These are phyloP conservation scores for Gymnopus androsaceus DNA, from an alignment of 1,284 basidiomycete genomes.

Conservation along the genomic window DNA sequence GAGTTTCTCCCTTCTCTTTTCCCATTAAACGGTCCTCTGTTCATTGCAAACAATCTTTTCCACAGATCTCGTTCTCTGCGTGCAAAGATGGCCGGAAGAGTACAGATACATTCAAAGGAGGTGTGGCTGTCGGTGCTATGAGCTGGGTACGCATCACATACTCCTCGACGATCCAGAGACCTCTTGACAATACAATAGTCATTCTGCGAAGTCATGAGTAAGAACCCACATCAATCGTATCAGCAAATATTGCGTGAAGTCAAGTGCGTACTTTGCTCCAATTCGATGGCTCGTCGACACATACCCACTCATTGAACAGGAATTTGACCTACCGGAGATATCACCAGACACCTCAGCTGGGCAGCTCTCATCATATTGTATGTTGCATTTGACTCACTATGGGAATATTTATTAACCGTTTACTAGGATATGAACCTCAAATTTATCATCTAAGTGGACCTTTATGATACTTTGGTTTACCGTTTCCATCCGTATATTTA, in stretches of 20 bases:
- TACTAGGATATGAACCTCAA: conserved; percentile 34
- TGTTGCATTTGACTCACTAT: too few relatives aligned
- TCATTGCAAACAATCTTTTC: background rate
- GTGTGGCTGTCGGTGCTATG: conserved; percentile 72
- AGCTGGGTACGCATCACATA: conserved; percentile 60
- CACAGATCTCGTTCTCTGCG: conserved; percentile 66
- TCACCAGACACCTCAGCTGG: conserved; percentile 80
- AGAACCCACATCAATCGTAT: conserved; percentile 72
- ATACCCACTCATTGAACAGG: conserved; percentile 26
- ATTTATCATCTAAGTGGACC: conserved; percentile 37
- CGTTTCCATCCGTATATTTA: background rate
- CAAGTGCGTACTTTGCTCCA: conserved; percentile 54
- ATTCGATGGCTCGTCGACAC: background rate
- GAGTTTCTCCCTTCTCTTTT: conserved; percentile 26
- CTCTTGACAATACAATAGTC: conserved; percentile 46
- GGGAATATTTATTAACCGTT: background rate
- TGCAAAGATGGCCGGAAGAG: conserved; percentile 82
- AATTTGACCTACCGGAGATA: conserved; percentile 63
- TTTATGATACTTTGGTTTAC: background rate
- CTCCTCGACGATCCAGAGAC: background rate
- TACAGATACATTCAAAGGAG: conserved; percentile 53
- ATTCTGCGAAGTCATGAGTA: conserved; percentile 63
- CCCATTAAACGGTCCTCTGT: background rate
- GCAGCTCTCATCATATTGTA: conserved; percentile 74
- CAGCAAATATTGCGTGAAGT: conserved; percentile 71